These are phyloP conservation scores for Globisporangium megalacanthum DNA, from an alignment of 352 stramenopile genomes.

Conservation along the genomic window DNA sequence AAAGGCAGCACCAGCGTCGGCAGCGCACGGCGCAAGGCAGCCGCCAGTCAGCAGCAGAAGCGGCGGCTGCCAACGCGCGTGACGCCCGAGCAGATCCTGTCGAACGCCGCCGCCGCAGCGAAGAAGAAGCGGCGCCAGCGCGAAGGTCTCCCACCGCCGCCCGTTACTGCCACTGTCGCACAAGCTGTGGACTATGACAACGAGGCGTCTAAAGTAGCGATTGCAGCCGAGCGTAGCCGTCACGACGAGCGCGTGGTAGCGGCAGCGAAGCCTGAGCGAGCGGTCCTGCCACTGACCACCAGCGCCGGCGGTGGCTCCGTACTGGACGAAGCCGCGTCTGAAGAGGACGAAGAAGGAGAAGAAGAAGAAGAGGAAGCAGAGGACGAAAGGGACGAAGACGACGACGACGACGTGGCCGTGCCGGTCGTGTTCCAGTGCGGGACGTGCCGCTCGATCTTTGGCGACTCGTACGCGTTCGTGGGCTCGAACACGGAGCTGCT, in stretches of 20 bases:
- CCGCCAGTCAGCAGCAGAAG: neutral
- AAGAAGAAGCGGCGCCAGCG: slow-evolving; percentile 1
- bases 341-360: slow-evolving; percentile 29
- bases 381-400: slow-evolving; percentile 34
- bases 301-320: too few relatives aligned
- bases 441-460: slow-evolving; percentile 79
- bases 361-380: slow-evolving; percentile 21
- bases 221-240: neutral
- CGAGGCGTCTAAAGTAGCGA: neutral
- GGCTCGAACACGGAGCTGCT: slow-evolving; percentile 66
- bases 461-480: slow-evolving; percentile 79
- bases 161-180: neutral
- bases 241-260: too few relatives aligned
- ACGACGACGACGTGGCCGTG: slow-evolving; percentile 45
- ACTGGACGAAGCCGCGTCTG: slow-evolving; percentile 17
- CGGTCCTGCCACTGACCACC: neutral
- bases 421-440: slow-evolving; percentile 83
- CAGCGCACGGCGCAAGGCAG: neutral
- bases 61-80: slow-evolving; percentile 2
- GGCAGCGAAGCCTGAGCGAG: slow-evolving; percentile 11
- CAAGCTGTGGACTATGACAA: slow-evolving; percentile 5
- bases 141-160: slow-evolving; percentile 4
- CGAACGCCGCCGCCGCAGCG: slow-evolving; percentile 1
- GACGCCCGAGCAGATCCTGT: slow-evolving; percentile 14
- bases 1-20: neutral